These are phyloP conservation scores for Coccomyxa sp. DNA, from an alignment of 139 green algal species.

Conservation along the genomic window DNA sequence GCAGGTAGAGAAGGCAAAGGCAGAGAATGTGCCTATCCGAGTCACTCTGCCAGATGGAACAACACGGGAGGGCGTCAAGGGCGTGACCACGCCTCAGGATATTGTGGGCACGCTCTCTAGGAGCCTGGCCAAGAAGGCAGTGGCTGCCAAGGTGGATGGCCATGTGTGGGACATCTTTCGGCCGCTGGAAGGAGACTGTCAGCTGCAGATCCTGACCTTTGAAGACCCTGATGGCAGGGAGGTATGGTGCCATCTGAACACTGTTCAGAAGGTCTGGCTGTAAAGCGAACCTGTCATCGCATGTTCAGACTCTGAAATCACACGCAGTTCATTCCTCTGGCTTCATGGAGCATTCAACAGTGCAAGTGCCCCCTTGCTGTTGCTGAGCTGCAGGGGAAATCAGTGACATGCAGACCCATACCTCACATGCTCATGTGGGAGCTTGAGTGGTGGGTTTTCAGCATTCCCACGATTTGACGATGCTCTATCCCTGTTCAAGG, in stretches of 20 bases:
- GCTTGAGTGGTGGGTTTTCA: too few relatives aligned
- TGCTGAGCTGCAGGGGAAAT: too few relatives aligned
- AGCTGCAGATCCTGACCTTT: constrained; percentile 82
- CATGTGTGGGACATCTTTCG: constrained; percentile 87
- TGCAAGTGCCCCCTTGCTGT: too few relatives aligned
- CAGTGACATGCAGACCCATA: too few relatives aligned
- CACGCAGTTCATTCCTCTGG: not conserved
- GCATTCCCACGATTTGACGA: too few relatives aligned
- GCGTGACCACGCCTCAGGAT: constrained; percentile 88
- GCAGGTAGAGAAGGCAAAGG: constrained; percentile 32
- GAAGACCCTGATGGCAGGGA: constrained; percentile 86
- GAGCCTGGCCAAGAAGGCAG: constrained; percentile 83
- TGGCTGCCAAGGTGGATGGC: constrained; percentile 74
- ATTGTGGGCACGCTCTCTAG: constrained; percentile 84
- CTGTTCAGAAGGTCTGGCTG: not conserved
- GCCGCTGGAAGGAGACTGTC: constrained; percentile 84
- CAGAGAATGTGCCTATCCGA: constrained; percentile 56
- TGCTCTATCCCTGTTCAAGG: too few relatives aligned
- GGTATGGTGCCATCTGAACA: constrained; percentile 27
- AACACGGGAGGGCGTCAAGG: constrained; percentile 60
- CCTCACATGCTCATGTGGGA: too few relatives aligned
- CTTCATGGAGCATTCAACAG: not conserved
- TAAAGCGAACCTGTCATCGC: too few relatives aligned
- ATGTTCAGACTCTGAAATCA: not conserved
- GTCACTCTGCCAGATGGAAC: constrained; percentile 83